Conservation (phyloP, 2,329 filamentous ascomycete species). For the Ceratocystis smalleyi region DNA sequence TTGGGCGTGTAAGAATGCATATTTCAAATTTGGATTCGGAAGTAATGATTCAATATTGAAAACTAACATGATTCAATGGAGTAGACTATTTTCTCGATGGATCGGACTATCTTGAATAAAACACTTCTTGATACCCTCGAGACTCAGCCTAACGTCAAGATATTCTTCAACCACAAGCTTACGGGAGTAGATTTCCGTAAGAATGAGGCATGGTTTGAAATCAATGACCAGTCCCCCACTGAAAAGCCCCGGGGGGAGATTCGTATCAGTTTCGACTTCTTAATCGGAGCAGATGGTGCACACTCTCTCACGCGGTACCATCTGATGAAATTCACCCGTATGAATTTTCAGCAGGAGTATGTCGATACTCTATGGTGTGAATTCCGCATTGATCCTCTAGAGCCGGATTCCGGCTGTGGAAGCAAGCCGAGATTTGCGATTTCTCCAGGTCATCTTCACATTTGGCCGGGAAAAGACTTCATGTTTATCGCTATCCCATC, state of each 20-base stretch:
- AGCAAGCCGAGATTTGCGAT: conserved; percentile 49
- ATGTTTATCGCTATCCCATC: conserved; percentile 98
- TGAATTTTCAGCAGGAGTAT: conserved; percentile 88
- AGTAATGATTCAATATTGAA: background rate
- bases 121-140: conserved; percentile 71
- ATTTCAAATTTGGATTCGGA: background rate
- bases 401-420: conserved; percentile 21
- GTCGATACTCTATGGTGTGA: conserved; percentile 97
- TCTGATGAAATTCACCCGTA: conserved; percentile 83
- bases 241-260: conserved; percentile 47
- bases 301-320: conserved; percentile 85
- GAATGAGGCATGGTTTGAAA: conserved; percentile 78
- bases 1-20: conserved; percentile 55
- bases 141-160: conserved; percentile 69
- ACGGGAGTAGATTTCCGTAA: conserved; percentile 71
- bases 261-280: conserved; percentile 73
- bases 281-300: conserved; percentile 89
- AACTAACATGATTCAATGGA: conserved; percentile 30
- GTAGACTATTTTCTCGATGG: conserved; percentile 73
- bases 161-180: conserved; percentile 89
- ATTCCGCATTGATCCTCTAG: conserved; percentile 55
- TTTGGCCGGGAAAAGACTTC: conserved; percentile 84
- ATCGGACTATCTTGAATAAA: conserved; percentile 70
- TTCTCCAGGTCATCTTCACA: conserved; percentile 85
- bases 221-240: conserved; percentile 18